Evolutionary conservation across 176 grass and related monocot genomes (phyloP).

Genomic region (Elymus sibiricus): DNA sequence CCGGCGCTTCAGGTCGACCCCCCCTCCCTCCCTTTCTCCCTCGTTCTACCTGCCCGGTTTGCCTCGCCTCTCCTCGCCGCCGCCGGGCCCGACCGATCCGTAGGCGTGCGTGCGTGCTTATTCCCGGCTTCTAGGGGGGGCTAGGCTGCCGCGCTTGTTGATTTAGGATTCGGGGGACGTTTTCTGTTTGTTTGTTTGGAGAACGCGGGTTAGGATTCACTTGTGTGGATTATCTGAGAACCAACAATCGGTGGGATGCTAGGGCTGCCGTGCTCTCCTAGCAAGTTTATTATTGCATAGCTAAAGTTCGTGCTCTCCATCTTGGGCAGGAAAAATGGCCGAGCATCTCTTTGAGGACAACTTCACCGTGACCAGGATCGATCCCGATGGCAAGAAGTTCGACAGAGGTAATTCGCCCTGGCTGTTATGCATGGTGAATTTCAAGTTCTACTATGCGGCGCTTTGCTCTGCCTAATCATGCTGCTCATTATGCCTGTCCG

Average conservation of each 20-base stretch:
- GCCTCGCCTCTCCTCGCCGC: not conserved
- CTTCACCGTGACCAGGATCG: conserved; percentile 38
- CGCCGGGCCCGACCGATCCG: not conserved
- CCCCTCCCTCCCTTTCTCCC: not conserved
- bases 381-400: conserved; percentile 80
- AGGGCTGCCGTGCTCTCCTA: not conserved
- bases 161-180: not conserved
- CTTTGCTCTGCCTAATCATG: not conserved
- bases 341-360: conserved; percentile 60
- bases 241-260: no score
- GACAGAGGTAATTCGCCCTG: conserved; percentile 42
- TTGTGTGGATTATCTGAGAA: not conserved
- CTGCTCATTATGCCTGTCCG: not conserved
- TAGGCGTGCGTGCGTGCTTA: no score
- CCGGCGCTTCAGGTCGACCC: not conserved
- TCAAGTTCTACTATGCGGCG: not conserved
- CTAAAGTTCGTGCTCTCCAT: not conserved
- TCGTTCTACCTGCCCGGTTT: not conserved
- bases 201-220: not conserved
- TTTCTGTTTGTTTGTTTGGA: not conserved
- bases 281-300: not conserved
- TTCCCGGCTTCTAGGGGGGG: no score
- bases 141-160: no score
- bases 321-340: conserved; percentile 30
- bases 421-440: not conserved